Evolutionary conservation across 2,329 filamentous ascomycete species (phyloP).

Genomic region (Cercospora zeae-maydis): DNA sequence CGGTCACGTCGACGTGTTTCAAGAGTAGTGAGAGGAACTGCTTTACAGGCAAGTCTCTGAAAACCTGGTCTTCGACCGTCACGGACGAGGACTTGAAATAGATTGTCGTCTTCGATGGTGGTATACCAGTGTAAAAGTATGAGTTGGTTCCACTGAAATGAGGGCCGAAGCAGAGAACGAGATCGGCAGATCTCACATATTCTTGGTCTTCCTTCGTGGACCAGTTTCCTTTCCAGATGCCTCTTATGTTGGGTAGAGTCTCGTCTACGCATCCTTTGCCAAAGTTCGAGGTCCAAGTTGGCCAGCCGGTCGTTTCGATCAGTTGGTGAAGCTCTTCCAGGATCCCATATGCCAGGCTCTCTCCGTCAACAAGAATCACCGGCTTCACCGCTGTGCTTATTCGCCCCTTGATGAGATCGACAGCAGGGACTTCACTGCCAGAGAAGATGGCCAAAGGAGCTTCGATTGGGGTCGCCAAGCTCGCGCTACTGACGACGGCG

Average conservation of each 20-base stretch:
- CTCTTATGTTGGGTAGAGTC: constrained; percentile 46
- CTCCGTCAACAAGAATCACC: constrained; percentile 52
- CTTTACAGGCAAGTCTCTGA: constrained; percentile 16
- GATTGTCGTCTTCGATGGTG: constrained; percentile 37
- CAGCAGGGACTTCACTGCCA: constrained; percentile 31
- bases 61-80: constrained; percentile 32
- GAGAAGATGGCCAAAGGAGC: constrained; percentile 39
- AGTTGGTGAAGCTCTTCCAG: constrained; percentile 45
- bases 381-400: constrained; percentile 39
- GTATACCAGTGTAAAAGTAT: constrained; percentile 40
- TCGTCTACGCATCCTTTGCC: constrained; percentile 54
- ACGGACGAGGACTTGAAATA: constrained; percentile 37
- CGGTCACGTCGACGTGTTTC: constrained; percentile 6
- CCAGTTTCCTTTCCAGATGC: constrained; percentile 46
- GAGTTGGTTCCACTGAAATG: constrained; percentile 29
- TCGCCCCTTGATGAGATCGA: constrained; percentile 38
- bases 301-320: constrained; percentile 46
- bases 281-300: constrained; percentile 49
- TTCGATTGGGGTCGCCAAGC: constrained; percentile 8
- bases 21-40: constrained; percentile 10
- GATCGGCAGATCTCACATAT: constrained; percentile 14
- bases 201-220: constrained; percentile 12
- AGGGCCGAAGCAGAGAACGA: constrained; percentile 18
- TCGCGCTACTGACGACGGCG: constrained; percentile 36
- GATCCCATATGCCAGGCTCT: constrained; percentile 45